Evolutionary conservation across 768 basidiomycete genomes (phyloP).

Genomic region (Asterophora lycoperdoides): DNA sequence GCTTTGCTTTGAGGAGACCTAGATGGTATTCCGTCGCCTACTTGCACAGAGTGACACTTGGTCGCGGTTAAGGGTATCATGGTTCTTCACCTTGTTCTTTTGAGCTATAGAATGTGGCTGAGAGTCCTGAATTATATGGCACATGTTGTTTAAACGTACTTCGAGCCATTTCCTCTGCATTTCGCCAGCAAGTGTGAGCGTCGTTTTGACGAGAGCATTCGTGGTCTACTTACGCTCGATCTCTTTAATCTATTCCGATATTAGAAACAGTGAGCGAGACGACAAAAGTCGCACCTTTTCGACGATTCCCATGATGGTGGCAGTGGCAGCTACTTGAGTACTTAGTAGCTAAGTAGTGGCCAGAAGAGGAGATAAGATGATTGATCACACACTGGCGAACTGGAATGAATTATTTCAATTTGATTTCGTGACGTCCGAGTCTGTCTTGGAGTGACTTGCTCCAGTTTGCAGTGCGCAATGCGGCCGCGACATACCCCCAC

Average conservation of each 20-base stretch:
- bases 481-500: conserved; percentile 64
- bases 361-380: no score
- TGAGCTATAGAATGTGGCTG: conserved; percentile 51
- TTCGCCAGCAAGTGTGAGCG: background rate
- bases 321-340: conserved; percentile 11
- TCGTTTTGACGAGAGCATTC: background rate
- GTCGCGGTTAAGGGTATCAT: background rate
- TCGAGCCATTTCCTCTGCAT: conserved; percentile 91
- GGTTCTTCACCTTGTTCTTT: conserved; percentile 79
- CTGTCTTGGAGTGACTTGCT: conserved; percentile 8
- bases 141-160: conserved; percentile 50
- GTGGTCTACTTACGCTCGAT: conserved; percentile 74
- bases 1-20: conserved; percentile 89
- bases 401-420: background rate
- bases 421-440: conserved; percentile 4
- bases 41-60: conserved; percentile 18
- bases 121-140: background rate
- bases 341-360: background rate
- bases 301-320: conserved; percentile 76
- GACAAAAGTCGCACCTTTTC: conserved; percentile 62
- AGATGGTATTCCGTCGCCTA: conserved; percentile 95
- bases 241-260: conserved; percentile 71
- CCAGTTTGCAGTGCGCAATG: conserved; percentile 22
- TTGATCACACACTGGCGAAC: no score
- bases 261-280: background rate